phyloP scores from a whole-genome alignment of 257 asterid genomes.

The Mitragyna speciosa region DNA sequence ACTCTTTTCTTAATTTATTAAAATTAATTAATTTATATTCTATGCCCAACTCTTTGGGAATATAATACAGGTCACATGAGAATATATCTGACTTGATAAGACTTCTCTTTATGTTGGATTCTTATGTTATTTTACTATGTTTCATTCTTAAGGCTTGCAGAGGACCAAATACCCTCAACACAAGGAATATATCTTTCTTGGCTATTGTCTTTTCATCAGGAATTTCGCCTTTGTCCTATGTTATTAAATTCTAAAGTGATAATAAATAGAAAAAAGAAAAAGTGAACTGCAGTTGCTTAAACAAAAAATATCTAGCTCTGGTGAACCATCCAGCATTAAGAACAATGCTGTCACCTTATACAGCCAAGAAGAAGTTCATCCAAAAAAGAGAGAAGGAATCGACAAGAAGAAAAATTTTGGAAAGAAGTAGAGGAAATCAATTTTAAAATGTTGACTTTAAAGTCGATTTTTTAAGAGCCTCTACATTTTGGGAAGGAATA shows the following conservation, averaged over 20 bases:
- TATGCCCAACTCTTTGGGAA: neutral
- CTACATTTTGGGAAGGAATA: too few species aligned
- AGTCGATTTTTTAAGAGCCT: too few species aligned
- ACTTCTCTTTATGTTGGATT: neutral
- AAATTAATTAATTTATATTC: neutral
- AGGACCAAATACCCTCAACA: neutral
- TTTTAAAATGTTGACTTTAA: too few species aligned
- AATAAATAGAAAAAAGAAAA: neutral
- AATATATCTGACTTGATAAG: neutral
- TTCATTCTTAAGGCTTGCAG: neutral
- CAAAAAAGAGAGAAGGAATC: too few species aligned
- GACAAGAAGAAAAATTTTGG: too few species aligned
- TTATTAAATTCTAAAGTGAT: neutral
- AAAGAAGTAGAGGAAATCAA: too few species aligned
- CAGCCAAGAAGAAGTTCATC: neutral
- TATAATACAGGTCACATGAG: neutral
- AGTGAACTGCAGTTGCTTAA: neutral
- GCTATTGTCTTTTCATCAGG: neutral
- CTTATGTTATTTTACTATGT: neutral
- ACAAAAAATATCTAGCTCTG: neutral
- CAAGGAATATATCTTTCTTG: conserved; percentile 4
- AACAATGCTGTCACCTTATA: neutral
- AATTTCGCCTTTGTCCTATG: neutral
- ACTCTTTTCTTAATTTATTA: neutral
- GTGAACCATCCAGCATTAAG: neutral